Evolutionary conservation across 305 asterid genomes (phyloP).

Genomic region (Fraxinus paxiana): DNA sequence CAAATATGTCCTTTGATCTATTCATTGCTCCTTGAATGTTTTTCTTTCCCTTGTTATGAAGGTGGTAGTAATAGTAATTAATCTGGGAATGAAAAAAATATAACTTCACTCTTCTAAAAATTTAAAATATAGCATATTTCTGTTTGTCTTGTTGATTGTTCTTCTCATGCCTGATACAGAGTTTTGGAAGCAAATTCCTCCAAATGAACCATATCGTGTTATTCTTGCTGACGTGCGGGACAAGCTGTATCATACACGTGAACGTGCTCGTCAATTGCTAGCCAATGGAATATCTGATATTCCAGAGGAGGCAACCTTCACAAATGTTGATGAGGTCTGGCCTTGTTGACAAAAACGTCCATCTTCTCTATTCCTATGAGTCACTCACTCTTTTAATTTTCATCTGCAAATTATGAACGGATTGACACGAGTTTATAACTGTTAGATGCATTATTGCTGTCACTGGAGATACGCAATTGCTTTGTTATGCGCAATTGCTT

Average conservation of each 20-base stretch:
- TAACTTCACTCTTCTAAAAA: not conserved
- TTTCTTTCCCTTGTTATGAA: not conserved
- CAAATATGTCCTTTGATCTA: not conserved
- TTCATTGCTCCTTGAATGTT: not conserved
- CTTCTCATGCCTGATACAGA: constrained; percentile 37
- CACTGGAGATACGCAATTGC: not conserved
- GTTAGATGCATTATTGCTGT: not conserved
- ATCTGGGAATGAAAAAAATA: not conserved
- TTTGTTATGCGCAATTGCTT: not conserved
- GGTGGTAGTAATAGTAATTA: not conserved
- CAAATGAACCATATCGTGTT: constrained; percentile 82
- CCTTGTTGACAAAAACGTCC: not conserved
- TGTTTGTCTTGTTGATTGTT: not conserved
- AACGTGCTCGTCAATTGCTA: constrained; percentile 70
- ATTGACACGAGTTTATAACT: not conserved
- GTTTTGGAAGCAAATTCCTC: constrained; percentile 91
- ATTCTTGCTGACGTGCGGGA: constrained; percentile 89
- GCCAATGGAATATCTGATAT: constrained; percentile 50
- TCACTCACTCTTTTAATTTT: not conserved
- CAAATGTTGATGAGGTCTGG: constrained; percentile 53
- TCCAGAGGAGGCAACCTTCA: constrained; percentile 52
- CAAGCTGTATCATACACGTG: constrained; percentile 78
- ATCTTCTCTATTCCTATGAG: not conserved
- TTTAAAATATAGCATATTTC: not conserved
- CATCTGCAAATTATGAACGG: constrained; percentile 10